Conservation (phyloP, 441 rosid genomes). For the Gossypium gossypioides region DNA sequence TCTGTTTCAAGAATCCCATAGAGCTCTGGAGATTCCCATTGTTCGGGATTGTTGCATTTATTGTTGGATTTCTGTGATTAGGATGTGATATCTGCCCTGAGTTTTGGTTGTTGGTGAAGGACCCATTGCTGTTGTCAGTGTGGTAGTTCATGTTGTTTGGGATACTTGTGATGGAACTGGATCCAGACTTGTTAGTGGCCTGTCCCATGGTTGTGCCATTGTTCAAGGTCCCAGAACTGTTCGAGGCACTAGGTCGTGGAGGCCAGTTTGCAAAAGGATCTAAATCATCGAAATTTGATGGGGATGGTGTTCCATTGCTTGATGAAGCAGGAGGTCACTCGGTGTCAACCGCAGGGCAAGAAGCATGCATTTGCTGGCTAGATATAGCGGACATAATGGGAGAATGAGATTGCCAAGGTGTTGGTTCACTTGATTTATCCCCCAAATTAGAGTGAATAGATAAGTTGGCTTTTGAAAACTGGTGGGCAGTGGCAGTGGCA, state of each 20-base stretch:
- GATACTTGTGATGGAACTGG: conserved; percentile 22
- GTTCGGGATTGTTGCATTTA: conserved; percentile 22
- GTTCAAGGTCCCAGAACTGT: conserved; percentile 24
- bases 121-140: conserved; percentile 40
- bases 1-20: conserved; percentile 46
- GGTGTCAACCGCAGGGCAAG: conserved; percentile 61
- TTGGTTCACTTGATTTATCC: conserved; percentile 29
- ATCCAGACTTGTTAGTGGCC: conserved; percentile 18
- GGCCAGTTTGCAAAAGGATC: conserved; percentile 94
- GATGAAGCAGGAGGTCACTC: conserved; percentile 80
- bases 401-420: conserved; percentile 33
- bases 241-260: conserved; percentile 32
- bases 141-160: conserved; percentile 26
- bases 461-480: conserved; percentile 20
- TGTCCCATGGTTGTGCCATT: conserved; percentile 24
- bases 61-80: conserved; percentile 22
- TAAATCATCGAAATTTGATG: conserved; percentile 48
- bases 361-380: conserved; percentile 28
- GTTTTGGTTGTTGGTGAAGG: conserved; percentile 25
- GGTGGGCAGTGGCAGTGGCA: conserved; percentile 16
- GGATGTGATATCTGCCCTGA: conserved; percentile 30
- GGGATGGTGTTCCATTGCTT: conserved; percentile 37
- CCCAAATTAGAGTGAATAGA: conserved; percentile 15
- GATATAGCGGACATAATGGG: conserved; percentile 27
- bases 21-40: conserved; percentile 34